These are phyloP conservation scores for Trichomonas tenax DNA, from an alignment of 208 protist species.

Conservation along the genomic window DNA sequence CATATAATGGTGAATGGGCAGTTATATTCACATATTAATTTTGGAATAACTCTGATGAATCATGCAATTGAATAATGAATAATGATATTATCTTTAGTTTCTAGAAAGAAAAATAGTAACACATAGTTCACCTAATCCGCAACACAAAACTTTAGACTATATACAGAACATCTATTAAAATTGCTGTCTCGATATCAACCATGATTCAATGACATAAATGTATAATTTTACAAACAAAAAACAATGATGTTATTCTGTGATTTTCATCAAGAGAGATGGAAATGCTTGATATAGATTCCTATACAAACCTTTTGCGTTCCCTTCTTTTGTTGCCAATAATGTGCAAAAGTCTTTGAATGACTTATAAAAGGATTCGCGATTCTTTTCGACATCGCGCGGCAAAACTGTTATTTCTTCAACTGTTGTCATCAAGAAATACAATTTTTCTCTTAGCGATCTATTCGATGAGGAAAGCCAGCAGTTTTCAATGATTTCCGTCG, in stretches of 20 bases:
- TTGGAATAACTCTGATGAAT: no score
- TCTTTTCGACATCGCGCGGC: not conserved
- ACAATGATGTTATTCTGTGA: not conserved
- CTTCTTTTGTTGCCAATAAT: not conserved
- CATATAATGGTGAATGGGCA: no score
- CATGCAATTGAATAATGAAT: no score
- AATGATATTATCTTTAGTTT: no score
- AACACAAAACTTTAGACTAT: no score
- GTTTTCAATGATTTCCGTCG: not conserved
- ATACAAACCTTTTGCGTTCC: not conserved
- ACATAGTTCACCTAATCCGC: no score
- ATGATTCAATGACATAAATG: no score
- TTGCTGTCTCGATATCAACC: no score
- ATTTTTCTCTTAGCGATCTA: not conserved
- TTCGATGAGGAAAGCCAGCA: not conserved
- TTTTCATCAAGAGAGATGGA: not conserved
- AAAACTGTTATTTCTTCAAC: not conserved
- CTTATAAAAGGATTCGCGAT: not conserved
- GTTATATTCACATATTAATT: no score
- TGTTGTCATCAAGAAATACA: not conserved
- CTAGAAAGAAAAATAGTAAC: no score
- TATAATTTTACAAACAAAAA: no score
- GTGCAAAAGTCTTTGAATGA: not conserved
- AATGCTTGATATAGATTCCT: not conserved
- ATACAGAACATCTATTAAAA: no score